Base-by-base conservation (phyloP, 805 yeast genomes). In the Cyberlindnera japonica region DNA sequence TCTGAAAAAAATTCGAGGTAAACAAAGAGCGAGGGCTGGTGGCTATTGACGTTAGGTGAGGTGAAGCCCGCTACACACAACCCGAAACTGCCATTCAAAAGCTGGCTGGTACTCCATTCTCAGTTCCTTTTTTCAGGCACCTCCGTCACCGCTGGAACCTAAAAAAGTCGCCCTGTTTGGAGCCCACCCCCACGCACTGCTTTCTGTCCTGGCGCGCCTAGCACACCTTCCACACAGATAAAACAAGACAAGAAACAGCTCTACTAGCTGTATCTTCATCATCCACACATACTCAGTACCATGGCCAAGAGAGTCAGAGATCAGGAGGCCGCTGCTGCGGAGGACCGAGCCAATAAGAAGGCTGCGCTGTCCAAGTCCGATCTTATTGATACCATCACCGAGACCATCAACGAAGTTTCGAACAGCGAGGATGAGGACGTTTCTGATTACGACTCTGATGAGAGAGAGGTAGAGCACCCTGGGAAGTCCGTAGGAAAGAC, bases 381-480 rank as follows among this genome's bases (percentile, higher is more conserved):
- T 19, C 35, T 54, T 17, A 48, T 53, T n/a, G 46, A 49, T 3
- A 34, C 40, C 11, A 44, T 50, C 20, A 34, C 48, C 4, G 19
- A 41, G 20, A 35, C 44, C 29, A 31, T 40, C 13, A 45, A 35
- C 16, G 40, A 47, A 4, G 49, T 27, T 7, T 26, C 38, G 1
- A 32, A 21, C 21, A 33, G 29, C 14, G 37, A 34, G 18, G 47
- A 35, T 7, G 31, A 28, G 19, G 22, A 15, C 7, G 3, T 10
- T 17, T 33, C 17, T 13, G 40, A 38, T 8, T 49, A 46, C 17
- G 47, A 41, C 7, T 53, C 45, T 12, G 62, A 57, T 10, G 63
- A 51, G 15, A 57, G 52, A 15, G 65, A 54, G 10, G 65, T 57
- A 4, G 63, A 50, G 6, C 64, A 53, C 7, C 41, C 35, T 8